phyloP scores from a whole-genome alignment of 306 rosid species.

The Dalbergia oliveri region DNA sequence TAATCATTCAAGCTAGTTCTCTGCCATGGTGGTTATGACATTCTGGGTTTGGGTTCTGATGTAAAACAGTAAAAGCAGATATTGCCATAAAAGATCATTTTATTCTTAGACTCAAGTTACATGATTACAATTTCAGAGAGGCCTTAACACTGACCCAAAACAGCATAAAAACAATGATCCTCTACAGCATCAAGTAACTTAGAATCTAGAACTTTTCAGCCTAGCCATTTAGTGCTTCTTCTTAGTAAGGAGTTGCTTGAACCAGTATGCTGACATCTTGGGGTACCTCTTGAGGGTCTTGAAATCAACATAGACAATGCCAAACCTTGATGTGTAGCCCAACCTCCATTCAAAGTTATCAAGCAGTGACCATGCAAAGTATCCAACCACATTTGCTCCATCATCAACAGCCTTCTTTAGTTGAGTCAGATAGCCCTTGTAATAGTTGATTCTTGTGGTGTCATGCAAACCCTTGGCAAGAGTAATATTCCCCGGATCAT shows the following conservation, averaged over 20 bases:
- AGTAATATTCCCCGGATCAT: conserved; percentile 77
- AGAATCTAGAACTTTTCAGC: conserved; percentile 7
- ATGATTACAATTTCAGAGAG: conserved; percentile 38
- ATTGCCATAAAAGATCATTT: conserved; percentile 25
- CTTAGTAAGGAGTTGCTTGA: conserved; percentile 64
- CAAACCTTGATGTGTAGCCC: conserved; percentile 95
- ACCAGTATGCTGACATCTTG: conserved; percentile 95
- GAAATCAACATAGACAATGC: conserved; percentile 88
- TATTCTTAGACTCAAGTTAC: conserved; percentile 36
- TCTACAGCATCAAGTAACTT: not conserved
- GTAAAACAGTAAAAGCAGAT: not conserved
- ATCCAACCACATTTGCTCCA: conserved; percentile 82
- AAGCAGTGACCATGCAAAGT: conserved; percentile 91
- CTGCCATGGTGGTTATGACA: not conserved
- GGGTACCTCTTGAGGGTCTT: conserved; percentile 82
- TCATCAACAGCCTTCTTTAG: conserved; percentile 83
- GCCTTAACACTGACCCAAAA: conserved; percentile 9
- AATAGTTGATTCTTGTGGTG: conserved; percentile 76
- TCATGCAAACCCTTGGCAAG: conserved; percentile 68
- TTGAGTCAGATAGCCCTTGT: conserved; percentile 69
- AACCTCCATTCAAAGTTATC: conserved; percentile 94
- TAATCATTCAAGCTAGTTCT: not conserved
- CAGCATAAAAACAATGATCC: conserved; percentile 30
- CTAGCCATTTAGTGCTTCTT: conserved; percentile 51
- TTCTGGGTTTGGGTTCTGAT: too few relatives aligned